Conservation (phyloP, 345 rosid genomes). For the Adansonia digitata region DNA sequence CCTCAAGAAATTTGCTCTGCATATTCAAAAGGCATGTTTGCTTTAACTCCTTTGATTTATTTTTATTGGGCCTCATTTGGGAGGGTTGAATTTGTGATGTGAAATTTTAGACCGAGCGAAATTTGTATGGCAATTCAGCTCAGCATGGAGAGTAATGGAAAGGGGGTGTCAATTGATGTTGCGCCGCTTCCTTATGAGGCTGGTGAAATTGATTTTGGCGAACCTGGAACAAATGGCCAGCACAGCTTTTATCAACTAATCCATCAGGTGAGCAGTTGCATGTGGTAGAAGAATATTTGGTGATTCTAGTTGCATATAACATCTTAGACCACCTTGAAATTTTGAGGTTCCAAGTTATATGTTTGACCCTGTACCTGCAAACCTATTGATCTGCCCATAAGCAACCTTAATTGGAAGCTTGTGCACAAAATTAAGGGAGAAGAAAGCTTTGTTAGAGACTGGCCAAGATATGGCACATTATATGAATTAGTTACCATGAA, state of each 20-base stretch:
- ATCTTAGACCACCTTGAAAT: not conserved
- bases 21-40: constrained; percentile 76
- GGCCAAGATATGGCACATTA: not conserved
- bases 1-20: constrained; percentile 91
- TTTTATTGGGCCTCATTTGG: not conserved
- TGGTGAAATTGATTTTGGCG: constrained; percentile 97
- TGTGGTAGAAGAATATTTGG: not conserved
- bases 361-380: not conserved
- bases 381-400: not conserved
- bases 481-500: not conserved
- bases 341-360: not conserved
- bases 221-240: constrained; percentile 96
- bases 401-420: not conserved
- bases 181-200: constrained; percentile 71
- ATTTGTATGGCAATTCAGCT: constrained; percentile 41
- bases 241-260: constrained; percentile 98
- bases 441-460: not conserved
- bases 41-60: not conserved
- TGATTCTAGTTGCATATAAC: not conserved
- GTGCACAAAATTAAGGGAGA: not conserved
- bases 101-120: constrained; percentile 1
- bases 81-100: not conserved
- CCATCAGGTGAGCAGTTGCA: constrained; percentile 62
- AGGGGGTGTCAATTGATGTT: constrained; percentile 93
- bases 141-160: constrained; percentile 99